Evolutionary conservation across 768 basidiomycete species (phyloP), one percentile per base, ranked within the genome.

Genomic region (Amanita fuliginea): DNA sequence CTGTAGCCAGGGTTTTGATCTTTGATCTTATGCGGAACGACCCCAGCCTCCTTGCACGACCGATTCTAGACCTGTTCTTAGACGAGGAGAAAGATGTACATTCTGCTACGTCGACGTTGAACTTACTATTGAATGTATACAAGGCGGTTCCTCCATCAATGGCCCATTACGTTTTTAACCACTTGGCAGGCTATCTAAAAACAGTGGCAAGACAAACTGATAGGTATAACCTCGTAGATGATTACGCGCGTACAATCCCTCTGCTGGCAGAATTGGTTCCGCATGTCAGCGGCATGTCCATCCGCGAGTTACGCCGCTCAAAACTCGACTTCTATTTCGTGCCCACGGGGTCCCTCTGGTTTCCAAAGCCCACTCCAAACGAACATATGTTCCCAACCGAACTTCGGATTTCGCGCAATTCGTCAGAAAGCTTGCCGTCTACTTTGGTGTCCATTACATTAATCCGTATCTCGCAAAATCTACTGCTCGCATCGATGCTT

Each of bases 21-120:
- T 55, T 83, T 13, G 80, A 85, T 51, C 62, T 83, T 42, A 81
- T 88, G 77, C 74, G 85, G 18, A 83, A 86, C 56, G 86, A 90
- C 55, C 81, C 86, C 4, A 70, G 70, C 13, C 66, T 86, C n/a
- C 64, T 88, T 24, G 68, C 75, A 10, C 75, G 84, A 8, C 76
- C 82, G 16, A 63, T 79, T 11, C 67, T 86, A 41, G 83, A 85
- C 54, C 62, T 74, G 14, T 65, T 88, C 14, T 68, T 72, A 3
- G 77, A 73, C 8, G 72, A 77, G 18, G 66, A 73, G 30, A 67
- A 68, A 39, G 72, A 76, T 41, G 60, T 79, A 8, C 54, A 64
- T 1, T 56, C 62, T 4, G 81, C 81, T 0, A 66, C 80, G 35
- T 65, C 72, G 0, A 71, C 72, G 2, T 63, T 88, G 24, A 70